Evolutionary conservation across 78 protist genomes (phyloP), one percentile per base, ranked within the genome.

Genomic region (Guillardia theta): DNA sequence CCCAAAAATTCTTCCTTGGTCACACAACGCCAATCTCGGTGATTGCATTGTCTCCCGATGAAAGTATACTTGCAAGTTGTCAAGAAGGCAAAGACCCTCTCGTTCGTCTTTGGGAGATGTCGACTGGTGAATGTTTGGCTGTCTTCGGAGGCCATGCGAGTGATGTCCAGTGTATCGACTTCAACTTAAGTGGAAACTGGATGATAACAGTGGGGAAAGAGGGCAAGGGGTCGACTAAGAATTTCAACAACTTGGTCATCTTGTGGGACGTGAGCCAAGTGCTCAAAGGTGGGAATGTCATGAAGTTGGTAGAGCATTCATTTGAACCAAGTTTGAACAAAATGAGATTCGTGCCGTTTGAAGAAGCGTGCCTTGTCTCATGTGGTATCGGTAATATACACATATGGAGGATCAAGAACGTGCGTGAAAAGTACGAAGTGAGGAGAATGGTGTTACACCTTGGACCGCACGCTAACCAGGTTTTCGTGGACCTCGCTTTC

Each of bases 401-500:
- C 30, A 22, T 43, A 4, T 78, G 90, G 90, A 46, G 90, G 53
- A 37, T n/a, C 37, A 37, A 43, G 48, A 6, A 30, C 45, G 48
- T 78, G n/a, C 45, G 90, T 36, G 90, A 43, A 22, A 0, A 8
- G 53, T 6, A n/a, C 15, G 90, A 87, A 39, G 70, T 87, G 37
- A 50, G 92, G 41, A 36, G 62, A 21, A 47, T 87, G 64, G 39
- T 21, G 64, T 10, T 87, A 12, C 39, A 50, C n/a, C 92, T 87
- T 19, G 92, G 92, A 19, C 53, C 53, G 45, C 62, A 87, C 92
- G 92, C 70, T 39, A 12, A 1, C 37, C 92, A 47, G 39, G 0
- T 0, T 12, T 87, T 87, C 92, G 70, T 87, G 46, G 92, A 87
- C 64, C 64, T 87, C 43, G 92, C 64, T 12, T 87, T 87, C 92